Evolutionary conservation across 805 yeast genomes (phyloP).

Genomic region (Diddensiella caesifluorescens): DNA sequence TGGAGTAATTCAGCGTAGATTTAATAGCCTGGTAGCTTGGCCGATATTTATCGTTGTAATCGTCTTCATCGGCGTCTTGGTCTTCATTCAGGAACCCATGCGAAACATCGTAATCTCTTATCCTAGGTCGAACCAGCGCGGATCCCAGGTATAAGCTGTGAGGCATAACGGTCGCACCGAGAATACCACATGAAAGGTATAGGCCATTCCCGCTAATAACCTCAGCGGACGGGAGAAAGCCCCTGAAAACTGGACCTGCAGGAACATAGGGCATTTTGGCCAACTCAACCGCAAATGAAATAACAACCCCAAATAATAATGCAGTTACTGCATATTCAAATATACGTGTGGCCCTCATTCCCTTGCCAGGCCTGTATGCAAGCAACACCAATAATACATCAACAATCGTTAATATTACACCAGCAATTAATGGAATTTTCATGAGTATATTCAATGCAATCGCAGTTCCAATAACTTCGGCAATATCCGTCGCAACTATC

Average conservation of each 20-base stretch:
- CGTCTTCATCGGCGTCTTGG: slow-evolving; percentile 25
- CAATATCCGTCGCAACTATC: slow-evolving; percentile 91
- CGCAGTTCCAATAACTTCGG: slow-evolving; percentile 98
- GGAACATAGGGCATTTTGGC: slow-evolving; percentile 52
- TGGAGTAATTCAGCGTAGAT: slow-evolving; percentile 66
- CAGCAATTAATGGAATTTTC: slow-evolving; percentile 71
- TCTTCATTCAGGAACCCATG: slow-evolving; percentile 42
- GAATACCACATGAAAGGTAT: slow-evolving; percentile 73
- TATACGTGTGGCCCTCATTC: slow-evolving; percentile 66
- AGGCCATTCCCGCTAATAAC: slow-evolving; percentile 60
- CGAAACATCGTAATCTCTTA: slow-evolving; percentile 69
- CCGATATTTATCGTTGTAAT: slow-evolving; percentile 45
- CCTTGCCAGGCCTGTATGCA: slow-evolving; percentile 85
- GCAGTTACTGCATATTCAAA: slow-evolving; percentile 79
- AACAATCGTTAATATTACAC: slow-evolving; percentile 77
- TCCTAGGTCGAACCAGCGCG: slow-evolving; percentile 80
- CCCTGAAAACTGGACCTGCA: slow-evolving; percentile 59
- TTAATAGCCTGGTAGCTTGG: slow-evolving; percentile 72
- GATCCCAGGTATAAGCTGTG: slow-evolving; percentile 85
- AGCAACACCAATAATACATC: slow-evolving; percentile 81
- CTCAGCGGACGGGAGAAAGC: slow-evolving; percentile 53
- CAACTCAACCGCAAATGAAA: slow-evolving; percentile 78
- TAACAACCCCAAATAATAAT: slow-evolving; percentile 74
- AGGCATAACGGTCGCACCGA: slow-evolving; percentile 96
- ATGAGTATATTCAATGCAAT: slow-evolving; percentile 82